These are phyloP conservation scores for Keithomyces neogunnii DNA, from an alignment of 2,329 filamentous ascomycete species.

Conservation along the genomic window DNA sequence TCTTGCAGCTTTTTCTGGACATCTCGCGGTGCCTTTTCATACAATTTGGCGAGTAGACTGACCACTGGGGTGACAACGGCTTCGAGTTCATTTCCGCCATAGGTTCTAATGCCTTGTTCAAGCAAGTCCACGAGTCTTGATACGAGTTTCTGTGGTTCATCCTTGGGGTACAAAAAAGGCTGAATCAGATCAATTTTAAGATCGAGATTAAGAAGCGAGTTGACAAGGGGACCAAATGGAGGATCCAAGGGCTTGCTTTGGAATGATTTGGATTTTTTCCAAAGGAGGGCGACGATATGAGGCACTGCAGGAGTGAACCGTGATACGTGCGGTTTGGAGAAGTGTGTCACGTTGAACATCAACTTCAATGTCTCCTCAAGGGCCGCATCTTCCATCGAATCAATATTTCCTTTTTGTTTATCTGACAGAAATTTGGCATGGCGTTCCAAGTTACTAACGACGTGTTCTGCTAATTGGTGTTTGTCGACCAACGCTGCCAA, in stretches of 20 bases:
- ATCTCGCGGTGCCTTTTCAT: conserved; percentile 56
- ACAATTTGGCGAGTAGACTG: conserved; percentile 63
- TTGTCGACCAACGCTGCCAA: conserved; percentile 38
- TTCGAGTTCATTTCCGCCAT: conserved; percentile 65
- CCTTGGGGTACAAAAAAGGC: conserved; percentile 57
- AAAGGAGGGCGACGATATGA: conserved; percentile 63
- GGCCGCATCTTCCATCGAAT: conserved; percentile 69
- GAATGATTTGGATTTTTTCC: conserved; percentile 46
- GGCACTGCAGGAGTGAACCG: conserved; percentile 62
- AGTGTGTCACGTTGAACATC: conserved; percentile 79
- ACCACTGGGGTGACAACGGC: conserved; percentile 61
- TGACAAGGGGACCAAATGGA: conserved; percentile 64
- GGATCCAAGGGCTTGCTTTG: conserved; percentile 61
- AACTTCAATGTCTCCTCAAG: conserved; percentile 79
- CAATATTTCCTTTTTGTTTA: conserved; percentile 23
- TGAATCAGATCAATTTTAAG: conserved; percentile 46
- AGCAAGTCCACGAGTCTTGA: conserved; percentile 64
- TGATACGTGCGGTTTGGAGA: conserved; percentile 51
- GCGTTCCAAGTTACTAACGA: conserved; percentile 60
- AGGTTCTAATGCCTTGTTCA: conserved; percentile 53
- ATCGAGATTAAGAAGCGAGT: conserved; percentile 73
- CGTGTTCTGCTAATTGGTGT: conserved; percentile 40
- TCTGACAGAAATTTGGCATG: conserved; percentile 46
- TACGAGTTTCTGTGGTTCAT: conserved; percentile 49
- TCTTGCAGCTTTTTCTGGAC: conserved; percentile 54